A percentile compares a stretch with the other conserved stretches of the same genome.
These are phyloP conservation scores for Crucihimalaya himalaica DNA, from an alignment of 345 rosid genomes.

Conservation along the genomic window DNA sequence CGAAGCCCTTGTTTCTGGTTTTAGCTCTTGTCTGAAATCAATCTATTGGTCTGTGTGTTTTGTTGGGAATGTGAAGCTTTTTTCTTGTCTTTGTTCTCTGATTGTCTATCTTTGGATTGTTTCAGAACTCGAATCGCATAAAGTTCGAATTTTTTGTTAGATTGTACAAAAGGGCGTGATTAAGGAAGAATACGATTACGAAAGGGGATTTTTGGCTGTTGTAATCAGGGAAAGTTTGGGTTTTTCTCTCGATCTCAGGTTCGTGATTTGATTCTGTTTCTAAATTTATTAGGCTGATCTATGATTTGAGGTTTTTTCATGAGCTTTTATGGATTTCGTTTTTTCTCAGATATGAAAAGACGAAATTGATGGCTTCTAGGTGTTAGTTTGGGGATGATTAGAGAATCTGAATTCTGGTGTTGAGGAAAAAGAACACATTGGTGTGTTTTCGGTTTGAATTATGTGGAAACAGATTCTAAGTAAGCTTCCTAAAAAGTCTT, in stretches of 20 bases:
- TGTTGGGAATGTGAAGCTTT: conserved; percentile 22
- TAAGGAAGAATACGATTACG: conserved; percentile 7
- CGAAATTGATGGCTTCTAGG: conserved; percentile 10
- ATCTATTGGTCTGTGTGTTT: conserved; percentile 6
- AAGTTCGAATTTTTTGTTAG: conserved; percentile 33
- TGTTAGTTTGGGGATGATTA: conserved; percentile 10
- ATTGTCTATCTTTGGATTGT: conserved; percentile 14
- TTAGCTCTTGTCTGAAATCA: conserved; percentile 17
- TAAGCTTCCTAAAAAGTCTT: conserved; percentile 86
- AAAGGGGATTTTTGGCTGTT: background rate
- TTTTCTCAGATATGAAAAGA: conserved; percentile 23
- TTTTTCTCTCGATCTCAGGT: conserved; percentile 32
- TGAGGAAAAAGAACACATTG: background rate
- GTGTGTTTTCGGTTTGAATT: conserved; percentile 21
- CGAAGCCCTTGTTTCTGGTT: conserved; percentile 24
- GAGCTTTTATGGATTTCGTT: background rate
- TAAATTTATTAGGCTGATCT: conserved; percentile 26
- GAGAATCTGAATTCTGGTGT: conserved; percentile 30
- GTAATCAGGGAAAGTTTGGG: background rate
- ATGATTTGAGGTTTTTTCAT: conserved; percentile 22
- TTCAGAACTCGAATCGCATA: conserved; percentile 23
- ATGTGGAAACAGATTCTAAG: conserved; percentile 83
- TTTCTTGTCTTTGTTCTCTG: conserved; percentile 23
- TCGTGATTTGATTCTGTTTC: conserved; percentile 28
- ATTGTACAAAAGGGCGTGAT: conserved; percentile 20